Evolutionary conservation across 768 basidiomycete genomes (phyloP).

Genomic region (Pholiota molesta): DNA sequence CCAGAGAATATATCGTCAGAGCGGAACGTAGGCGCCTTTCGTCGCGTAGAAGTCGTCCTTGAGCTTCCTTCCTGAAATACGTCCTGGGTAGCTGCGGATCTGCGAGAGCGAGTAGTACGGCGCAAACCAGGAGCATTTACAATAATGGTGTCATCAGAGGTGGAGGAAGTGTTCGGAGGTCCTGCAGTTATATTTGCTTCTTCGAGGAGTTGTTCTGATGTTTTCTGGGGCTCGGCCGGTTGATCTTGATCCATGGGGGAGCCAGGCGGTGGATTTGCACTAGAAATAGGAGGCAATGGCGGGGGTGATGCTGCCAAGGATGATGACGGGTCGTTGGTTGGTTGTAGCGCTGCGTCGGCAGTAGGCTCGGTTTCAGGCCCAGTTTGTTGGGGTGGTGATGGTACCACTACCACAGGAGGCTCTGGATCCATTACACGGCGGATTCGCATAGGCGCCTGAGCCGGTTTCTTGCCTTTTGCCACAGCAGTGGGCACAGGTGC

Average conservation of each 20-base stretch:
- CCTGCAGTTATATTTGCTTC: not conserved
- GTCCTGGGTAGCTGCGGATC: constrained; percentile 34
- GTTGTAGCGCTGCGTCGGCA: not conserved
- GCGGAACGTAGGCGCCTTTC: constrained; percentile 39
- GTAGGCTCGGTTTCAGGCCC: not conserved
- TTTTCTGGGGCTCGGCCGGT: not conserved
- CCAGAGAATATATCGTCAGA: constrained; percentile 54
- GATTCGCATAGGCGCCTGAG: constrained; percentile 19
- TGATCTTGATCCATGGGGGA: constrained; percentile 29
- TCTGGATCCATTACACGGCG: constrained; percentile 24
- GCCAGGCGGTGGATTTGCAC: constrained; percentile 20
- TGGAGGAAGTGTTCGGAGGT: not conserved
- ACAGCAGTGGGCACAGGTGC: constrained; percentile 2
- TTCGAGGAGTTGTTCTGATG: not conserved
- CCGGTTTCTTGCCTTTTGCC: constrained; percentile 15
- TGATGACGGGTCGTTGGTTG: not conserved
- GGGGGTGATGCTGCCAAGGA: constrained; percentile 4
- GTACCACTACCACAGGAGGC: not conserved
- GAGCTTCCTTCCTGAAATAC: constrained; percentile 36
- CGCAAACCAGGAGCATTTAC: constrained; percentile 30
- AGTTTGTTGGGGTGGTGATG: not conserved
- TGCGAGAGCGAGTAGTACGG: constrained; percentile 56
- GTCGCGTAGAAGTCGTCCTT: constrained; percentile 40
- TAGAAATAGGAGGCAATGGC: constrained; percentile 12
- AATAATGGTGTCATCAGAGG: constrained; percentile 9